phyloP scores from a whole-genome alignment of 345 rosid species.

The Moricandia moricandioides region DNA sequence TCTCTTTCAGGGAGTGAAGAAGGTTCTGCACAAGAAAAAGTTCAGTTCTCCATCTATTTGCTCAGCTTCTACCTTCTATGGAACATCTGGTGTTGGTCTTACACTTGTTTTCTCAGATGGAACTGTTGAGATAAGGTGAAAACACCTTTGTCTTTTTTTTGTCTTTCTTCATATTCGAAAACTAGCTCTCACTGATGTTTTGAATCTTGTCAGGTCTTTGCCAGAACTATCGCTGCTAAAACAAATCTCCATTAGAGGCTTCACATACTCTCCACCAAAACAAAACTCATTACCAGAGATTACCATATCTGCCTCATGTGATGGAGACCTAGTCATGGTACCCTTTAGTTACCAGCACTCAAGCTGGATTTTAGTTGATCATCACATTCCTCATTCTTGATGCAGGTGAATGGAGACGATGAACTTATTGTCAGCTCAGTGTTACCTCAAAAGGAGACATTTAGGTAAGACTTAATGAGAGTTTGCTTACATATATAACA shows the following conservation, averaged over 20 bases:
- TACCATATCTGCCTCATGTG: slow-evolving; percentile 59
- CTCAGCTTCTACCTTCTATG: slow-evolving; percentile 73
- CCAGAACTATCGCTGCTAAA: slow-evolving; percentile 70
- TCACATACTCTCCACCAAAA: slow-evolving; percentile 48
- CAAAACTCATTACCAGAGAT: slow-evolving; percentile 45
- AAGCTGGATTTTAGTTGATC: neutral
- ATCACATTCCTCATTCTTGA: neutral
- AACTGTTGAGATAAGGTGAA: slow-evolving; percentile 77
- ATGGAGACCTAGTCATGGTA: slow-evolving; percentile 81
- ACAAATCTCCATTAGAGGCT: slow-evolving; percentile 67
- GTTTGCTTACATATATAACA: neutral
- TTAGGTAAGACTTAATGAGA: slow-evolving; percentile 43
- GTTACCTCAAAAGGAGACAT: slow-evolving; percentile 54
- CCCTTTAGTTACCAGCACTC: neutral
- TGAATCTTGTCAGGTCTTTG: slow-evolving; percentile 50
- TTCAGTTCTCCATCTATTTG: slow-evolving; percentile 62
- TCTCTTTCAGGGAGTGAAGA: slow-evolving; percentile 61
- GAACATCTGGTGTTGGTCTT: slow-evolving; percentile 64
- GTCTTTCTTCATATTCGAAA: neutral
- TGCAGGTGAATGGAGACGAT: slow-evolving; percentile 73
- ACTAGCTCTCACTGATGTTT: neutral
- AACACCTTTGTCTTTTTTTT: neutral
- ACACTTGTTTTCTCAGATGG: slow-evolving; percentile 65
- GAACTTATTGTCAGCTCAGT: slow-evolving; percentile 64
- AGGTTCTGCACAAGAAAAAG: slow-evolving; percentile 79